Base-by-base conservation (phyloP, 495 filamentous ascomycete genomes). In the Aspergillus baeticus region DNA sequence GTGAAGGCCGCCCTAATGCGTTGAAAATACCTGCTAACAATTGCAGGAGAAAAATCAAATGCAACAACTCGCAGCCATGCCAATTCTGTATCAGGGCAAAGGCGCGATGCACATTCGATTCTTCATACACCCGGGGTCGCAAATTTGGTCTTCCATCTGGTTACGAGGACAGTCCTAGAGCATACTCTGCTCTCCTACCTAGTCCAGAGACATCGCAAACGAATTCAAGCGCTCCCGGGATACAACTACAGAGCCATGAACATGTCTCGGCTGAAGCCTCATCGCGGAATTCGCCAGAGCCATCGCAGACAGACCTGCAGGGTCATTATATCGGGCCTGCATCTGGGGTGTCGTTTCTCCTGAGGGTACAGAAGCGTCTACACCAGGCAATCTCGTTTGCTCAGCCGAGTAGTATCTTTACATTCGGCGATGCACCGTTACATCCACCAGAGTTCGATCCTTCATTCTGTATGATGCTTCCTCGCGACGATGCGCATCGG, bases 271-370 rank as follows among this genome's bases (percentile, higher is more conserved):
- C 53, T 43, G 10, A 21, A 54, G 5, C 45, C 33, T 35, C 22
- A 22, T 46, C 53, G 10, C 51, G 53, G 34, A 34, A 37, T 10
- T 68, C 67, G 13, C 65, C 67, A 0, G 62, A 64, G 52, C 60
- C 56, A 15, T 37, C 41, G 7, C 52, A 58, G 14, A 61, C 55
- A 3, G 67, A 70, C 13, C 54, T 63, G 21, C 43, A 68, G 20
- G 67, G 67, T 7, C 63, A 70, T 23, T 67, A 67, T 37, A 51
- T 68, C 34, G 67, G 65, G 1, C 65, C 67, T 3, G 59, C 67
- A 5, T 66, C 65, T 1, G 63, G 65, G 1, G 52, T 70, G 4
- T 65, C 67, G 4, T 70, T 70, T 47, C 64, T 70, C 10, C 57
- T 59, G 10, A 55, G 67, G 10, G 61, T 62, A 10, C 63, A 60